A percentile compares a stretch with the other conserved stretches of the same genome.
Evolutionary conservation across 371 early-diverging fungal genomes (phyloP).

Genomic region (Lichtheimia ramosa): DNA sequence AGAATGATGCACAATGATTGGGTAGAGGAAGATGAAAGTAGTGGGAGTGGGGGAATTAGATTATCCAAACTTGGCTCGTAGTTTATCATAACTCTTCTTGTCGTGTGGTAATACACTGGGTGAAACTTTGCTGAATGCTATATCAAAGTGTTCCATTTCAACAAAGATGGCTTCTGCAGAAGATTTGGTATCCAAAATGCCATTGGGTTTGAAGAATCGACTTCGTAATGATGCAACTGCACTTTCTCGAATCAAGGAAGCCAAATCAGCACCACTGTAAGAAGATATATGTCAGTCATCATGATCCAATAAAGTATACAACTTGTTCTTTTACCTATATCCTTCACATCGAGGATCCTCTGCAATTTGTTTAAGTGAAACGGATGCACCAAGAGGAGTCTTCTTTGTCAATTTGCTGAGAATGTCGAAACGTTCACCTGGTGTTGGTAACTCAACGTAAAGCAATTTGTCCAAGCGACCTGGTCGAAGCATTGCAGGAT

Average conservation of each 20-base stretch:
- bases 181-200: slow-evolving; percentile 6
- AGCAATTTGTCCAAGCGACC: slow-evolving; percentile 99
- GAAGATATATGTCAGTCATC: background rate
- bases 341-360: slow-evolving; percentile 74
- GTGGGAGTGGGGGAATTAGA: background rate
- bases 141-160: slow-evolving; percentile 69
- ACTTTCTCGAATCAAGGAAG: slow-evolving; percentile 89
- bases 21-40: no score
- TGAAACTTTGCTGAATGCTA: slow-evolving; percentile 78
- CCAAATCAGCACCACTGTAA: slow-evolving; percentile 97
- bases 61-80: slow-evolving; percentile 20
- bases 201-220: slow-evolving; percentile 46
- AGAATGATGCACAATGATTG: no score
- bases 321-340: slow-evolving; percentile 35
- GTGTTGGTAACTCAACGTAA: slow-evolving; percentile 93
- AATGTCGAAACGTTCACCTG: slow-evolving; percentile 86
- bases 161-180: slow-evolving; percentile 57
- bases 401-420: slow-evolving; percentile 78
- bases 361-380: slow-evolving; percentile 78
- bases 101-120: slow-evolving; percentile 78
- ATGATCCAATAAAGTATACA: background rate
- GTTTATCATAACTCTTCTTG: slow-evolving; percentile 15
- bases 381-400: slow-evolving; percentile 75
- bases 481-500: slow-evolving; percentile 97
- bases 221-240: slow-evolving; percentile 81